These are phyloP conservation scores for Takashimella koratensis DNA, from an alignment of 1,284 basidiomycete species.

Conservation along the genomic window DNA sequence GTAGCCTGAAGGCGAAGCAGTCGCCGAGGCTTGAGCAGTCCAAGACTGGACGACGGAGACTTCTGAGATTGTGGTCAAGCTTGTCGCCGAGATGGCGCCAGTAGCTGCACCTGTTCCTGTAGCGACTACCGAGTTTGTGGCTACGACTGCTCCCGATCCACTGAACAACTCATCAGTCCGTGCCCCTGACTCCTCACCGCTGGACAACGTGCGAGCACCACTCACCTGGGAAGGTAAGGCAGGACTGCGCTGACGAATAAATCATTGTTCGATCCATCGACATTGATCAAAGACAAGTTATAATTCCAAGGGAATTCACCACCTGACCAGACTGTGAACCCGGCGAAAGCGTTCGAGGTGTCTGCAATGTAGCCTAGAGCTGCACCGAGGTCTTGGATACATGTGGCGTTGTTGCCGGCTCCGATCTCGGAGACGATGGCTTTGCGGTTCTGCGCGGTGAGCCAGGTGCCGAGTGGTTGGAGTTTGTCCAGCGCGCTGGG, in stretches of 20 bases:
- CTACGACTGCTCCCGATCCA: too few species aligned
- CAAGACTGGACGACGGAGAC: too few species aligned
- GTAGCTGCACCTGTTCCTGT: too few species aligned
- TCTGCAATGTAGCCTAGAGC: conserved; percentile 55
- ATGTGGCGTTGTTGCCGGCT: conserved; percentile 52
- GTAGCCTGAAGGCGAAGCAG: too few species aligned
- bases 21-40: too few species aligned
- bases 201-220: too few species aligned
- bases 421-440: conserved; percentile 60
- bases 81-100: too few species aligned
- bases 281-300: conserved; percentile 24
- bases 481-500: conserved; percentile 55
- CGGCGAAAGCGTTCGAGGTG: conserved; percentile 50
- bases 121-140: too few species aligned
- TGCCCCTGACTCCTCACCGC: too few species aligned
- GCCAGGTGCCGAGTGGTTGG: conserved; percentile 53
- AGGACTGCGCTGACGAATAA: conserved; percentile 31
- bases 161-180: too few species aligned
- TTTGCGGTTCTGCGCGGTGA: conserved; percentile 55
- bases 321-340: conserved; percentile 56
- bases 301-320: conserved; percentile 34
- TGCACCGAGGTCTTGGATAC: conserved; percentile 37
- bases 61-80: too few species aligned
- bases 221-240: conserved; percentile 31
- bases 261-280: conserved; percentile 23